Evolutionary conservation across 2,329 filamentous ascomycete genomes (phyloP), one percentile per base, ranked within the genome.

Genomic region (Stemphylium beticola): DNA sequence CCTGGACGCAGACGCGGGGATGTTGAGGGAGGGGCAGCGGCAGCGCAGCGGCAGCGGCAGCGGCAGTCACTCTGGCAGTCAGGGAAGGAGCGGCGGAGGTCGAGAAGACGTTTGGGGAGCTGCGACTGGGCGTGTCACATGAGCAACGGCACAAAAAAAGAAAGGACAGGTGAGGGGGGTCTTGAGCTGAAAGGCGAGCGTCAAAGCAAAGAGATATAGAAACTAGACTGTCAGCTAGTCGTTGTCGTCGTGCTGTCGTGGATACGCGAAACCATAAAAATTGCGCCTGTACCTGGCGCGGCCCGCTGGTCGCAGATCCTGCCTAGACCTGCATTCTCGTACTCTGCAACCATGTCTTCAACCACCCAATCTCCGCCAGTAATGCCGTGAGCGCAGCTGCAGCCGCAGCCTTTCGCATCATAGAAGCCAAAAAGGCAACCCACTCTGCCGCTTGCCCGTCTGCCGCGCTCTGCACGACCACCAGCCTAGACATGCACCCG

Each of bases 261-360:
- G 42, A 55, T 44, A 49, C 44, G 52, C 44, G 41, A 20, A 46
- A 52, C 20, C 38, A 37, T 40, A 46, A 62, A 60, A 61, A 56
- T 60, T 61, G 52, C 37, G 55, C 45, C 42, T 57, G 60, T 60
- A 44, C 59, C 59, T 61, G 59, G 57, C 53, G 42, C 60, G 60
- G 60, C 48, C 51, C 51, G 60, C 57, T 46, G 46, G 32, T 50
- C 40, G 60, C 60, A 60, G 57, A 60, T 58, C 51, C 42, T 45
- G 42, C 32, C 53, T 36, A 52, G 41, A 26, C 36, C 39, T 46
- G 49, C 42, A 48, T 32, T 49, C 40, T 41, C 18, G 33, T 38
- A 15, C 15, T 24, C 29, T 37, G 46, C 52, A 49, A 45, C 45
- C 46, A 55, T 17, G 26, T n/a, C 48, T 24, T 42, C 37, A 20